Percentiles rank a stretch among this genome's conserved stretches.
These are phyloP conservation scores for Candida corydali DNA, from an alignment of 805 yeast genomes.

Conservation along the genomic window DNA sequence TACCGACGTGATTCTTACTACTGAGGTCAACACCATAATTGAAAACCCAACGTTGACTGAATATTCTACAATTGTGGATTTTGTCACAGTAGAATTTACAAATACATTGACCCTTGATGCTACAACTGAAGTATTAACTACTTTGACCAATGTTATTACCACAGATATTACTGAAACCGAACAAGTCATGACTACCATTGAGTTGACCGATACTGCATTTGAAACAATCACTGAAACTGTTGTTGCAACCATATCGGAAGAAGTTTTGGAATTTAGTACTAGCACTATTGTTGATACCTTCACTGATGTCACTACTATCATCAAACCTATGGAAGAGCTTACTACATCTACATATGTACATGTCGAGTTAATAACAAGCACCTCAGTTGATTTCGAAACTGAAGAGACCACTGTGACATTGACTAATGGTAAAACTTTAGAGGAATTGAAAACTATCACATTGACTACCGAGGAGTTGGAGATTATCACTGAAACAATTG, in stretches of 20 bases:
- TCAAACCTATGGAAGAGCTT: background rate
- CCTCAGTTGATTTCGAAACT: background rate
- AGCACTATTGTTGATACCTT: background rate
- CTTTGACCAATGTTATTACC: background rate
- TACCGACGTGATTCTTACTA: background rate
- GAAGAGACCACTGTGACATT: background rate
- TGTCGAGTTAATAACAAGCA: background rate
- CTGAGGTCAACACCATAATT: slow-evolving; percentile 1
- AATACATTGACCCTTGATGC: background rate
- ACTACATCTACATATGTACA: background rate
- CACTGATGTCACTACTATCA: background rate
- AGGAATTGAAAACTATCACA: background rate
- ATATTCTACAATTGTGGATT: background rate
- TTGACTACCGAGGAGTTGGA: background rate
- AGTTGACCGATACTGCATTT: background rate
- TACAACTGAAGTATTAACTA: background rate
- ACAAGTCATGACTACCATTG: background rate
- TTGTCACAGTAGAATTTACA: background rate
- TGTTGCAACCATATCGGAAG: background rate
- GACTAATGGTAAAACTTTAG: background rate
- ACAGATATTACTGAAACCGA: slow-evolving; percentile 1
- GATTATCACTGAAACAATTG: background rate
- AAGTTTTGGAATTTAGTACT: slow-evolving; percentile 1
- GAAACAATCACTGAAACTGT: background rate
- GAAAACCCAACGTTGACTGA: background rate